Percentiles rank a stretch among this genome's conserved stretches.
Evolutionary conservation across 306 rosid genomes (phyloP).

Genomic region (Hylodesmum podocarpum): DNA sequence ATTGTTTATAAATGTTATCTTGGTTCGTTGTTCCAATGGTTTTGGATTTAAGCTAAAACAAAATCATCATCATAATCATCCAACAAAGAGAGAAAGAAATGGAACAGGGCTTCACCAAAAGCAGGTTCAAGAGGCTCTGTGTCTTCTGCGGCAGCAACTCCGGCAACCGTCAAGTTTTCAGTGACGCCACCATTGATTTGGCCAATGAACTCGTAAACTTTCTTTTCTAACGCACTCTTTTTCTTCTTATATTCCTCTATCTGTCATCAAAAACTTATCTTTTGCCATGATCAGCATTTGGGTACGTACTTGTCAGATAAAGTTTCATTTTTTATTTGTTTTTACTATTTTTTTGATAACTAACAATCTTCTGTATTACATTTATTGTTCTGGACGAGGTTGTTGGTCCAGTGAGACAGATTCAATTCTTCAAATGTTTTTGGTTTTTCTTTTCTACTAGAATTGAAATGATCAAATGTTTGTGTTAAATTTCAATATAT

Average conservation of each 20-base stretch:
- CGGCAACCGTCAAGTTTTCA: slow-evolving; percentile 71
- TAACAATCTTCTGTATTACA: slow-evolving; percentile 20
- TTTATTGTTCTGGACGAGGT: slow-evolving; percentile 16
- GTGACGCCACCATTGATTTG: slow-evolving; percentile 79
- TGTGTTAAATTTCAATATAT: too few relatives aligned
- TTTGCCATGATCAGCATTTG: slow-evolving; percentile 17
- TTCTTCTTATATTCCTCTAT: slow-evolving; percentile 10
- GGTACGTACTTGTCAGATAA: slow-evolving; percentile 27
- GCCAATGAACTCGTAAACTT: slow-evolving; percentile 72
- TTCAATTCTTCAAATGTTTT: not conserved
- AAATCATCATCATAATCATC: not conserved
- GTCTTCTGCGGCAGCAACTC: slow-evolving; percentile 92
- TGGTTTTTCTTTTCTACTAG: not conserved
- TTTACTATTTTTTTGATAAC: not conserved
- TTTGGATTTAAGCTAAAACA: slow-evolving; percentile 18
- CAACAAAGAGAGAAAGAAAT: slow-evolving; percentile 31
- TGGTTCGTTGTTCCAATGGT: slow-evolving; percentile 13
- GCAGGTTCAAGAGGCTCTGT: slow-evolving; percentile 75
- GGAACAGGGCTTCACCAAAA: slow-evolving; percentile 53
- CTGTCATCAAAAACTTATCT: not conserved
- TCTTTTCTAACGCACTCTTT: not conserved
- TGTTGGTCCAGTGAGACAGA: not conserved
- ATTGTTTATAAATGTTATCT: not conserved
- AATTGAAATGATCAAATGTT: too few relatives aligned
- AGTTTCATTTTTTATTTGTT: not conserved